Conservation (phyloP, 2,329 filamentous ascomycete genomes). For the Hansfordia pulvinata region DNA sequence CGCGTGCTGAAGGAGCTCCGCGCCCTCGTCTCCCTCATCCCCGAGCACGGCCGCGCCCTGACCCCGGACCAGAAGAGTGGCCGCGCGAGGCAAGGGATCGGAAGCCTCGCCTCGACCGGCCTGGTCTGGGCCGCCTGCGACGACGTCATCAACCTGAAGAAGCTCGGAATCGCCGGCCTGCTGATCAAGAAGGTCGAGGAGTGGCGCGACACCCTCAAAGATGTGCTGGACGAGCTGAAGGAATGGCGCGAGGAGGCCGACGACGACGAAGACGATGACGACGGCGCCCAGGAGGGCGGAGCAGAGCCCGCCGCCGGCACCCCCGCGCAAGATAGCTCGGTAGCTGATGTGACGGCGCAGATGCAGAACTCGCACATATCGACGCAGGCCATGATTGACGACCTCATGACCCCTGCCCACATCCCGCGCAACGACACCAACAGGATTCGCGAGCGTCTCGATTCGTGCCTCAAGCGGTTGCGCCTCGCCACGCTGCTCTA, state of each 20-base stretch:
- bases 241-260: constrained; percentile 71
- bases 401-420: constrained; percentile 49
- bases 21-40: constrained; percentile 45
- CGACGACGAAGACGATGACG: constrained; percentile 43
- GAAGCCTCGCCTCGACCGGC: constrained; percentile 54
- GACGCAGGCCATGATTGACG: constrained; percentile 48
- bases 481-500: constrained; percentile 57
- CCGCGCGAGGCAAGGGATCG: constrained; percentile 26
- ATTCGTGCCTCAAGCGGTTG: constrained; percentile 47
- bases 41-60: constrained; percentile 40
- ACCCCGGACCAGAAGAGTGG: constrained; percentile 31
- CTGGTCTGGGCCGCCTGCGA: constrained; percentile 79
- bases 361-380: constrained; percentile 19
- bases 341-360: constrained; percentile 25
- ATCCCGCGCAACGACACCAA: constrained; percentile 53
- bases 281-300: constrained; percentile 30
- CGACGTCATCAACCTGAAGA: constrained; percentile 47
- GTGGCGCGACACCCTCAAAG: constrained; percentile 62
- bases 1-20: constrained; percentile 49
- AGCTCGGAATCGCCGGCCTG: constrained; percentile 55
- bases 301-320: constrained; percentile 20
- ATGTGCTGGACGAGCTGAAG: constrained; percentile 74
- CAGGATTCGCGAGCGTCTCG: constrained; percentile 50
- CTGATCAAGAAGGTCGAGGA: constrained; percentile 60
- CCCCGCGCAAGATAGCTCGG: too few relatives aligned